Base-by-base conservation (phyloP, 2,329 filamentous ascomycete species). In the Botrytis sinoallii region DNA sequence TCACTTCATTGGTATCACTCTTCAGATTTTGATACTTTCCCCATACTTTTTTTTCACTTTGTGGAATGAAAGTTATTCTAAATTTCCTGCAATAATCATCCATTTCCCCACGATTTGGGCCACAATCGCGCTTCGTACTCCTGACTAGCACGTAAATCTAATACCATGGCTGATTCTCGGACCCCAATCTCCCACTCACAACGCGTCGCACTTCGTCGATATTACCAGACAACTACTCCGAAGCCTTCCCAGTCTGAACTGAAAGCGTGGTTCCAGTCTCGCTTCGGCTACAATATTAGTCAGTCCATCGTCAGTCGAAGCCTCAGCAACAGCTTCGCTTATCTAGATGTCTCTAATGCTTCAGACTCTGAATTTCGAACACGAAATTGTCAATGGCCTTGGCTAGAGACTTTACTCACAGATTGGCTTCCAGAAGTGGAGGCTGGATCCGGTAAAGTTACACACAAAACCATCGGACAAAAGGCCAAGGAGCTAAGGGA, bases 251-350 rank as follows among this genome's bases (percentile, higher is more conserved):
- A 75, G n/a, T 63, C 68, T 69, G 67, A 68, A 61, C 40, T 75
- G 22, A 75, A 40, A 69, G 57, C 52, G 69, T 75, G 68, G 74
- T 75, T 74, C 20, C 65, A 74, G 64, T 65, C 40, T 72, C 72
- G 66, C 35, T 75, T 75, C 52, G 74, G 74, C 64, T 69, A 75
- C 44, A 52, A 72, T 63, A 75, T 75, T 46, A 74, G 74, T 60
- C 72, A 75, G 63, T 75, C 74, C n/a, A 74, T 75, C 66, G 67
- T 72, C 42, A 75, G 74, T 60, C 68, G 68, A 72, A 75, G 72
- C 64, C 68, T 75, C 60, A 75, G 72, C 57, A 63, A 74, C 55
- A 74, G 74, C 72, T 75, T 75, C 69, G 57, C 67, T 68, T 66
- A 74, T 75, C 74, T 74, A 60, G 68, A 75, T 35, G 61, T 48